Evolutionary conservation across 2,329 filamentous ascomycete species (phyloP), one percentile per base, ranked within the genome.

Genomic region (Fusarium lateritium): DNA sequence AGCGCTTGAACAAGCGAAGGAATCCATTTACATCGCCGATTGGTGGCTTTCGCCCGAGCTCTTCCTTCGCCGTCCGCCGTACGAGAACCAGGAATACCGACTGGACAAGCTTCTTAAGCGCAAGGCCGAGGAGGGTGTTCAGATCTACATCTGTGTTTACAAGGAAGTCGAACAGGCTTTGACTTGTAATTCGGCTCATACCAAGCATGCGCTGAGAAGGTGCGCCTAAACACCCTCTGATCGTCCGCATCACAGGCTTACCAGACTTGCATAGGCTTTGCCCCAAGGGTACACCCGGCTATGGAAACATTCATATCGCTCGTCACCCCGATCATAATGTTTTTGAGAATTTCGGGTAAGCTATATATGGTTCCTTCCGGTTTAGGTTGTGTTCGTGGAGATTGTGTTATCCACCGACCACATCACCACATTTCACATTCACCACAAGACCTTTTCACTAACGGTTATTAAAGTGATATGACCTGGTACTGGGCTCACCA

Each of bases 401-500:
- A 14, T 19, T 31, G 22, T 53, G 21, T 7, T 21, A 24, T 22
- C 15, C 22, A 14, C 8, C n/a, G 33, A 19, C 9, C 5, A 5
- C 14, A 51, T 24, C 49, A 55, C 17, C 22, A 26, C 24, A 26
- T 26, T 26, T 26, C 24, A 26, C 24, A 26, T 26, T 26, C 15
- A 17, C n/a, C 14, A 9, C 36, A 38, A n/a, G 36, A 38, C 15
- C 6, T 8, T 43, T 17, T 43, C 11, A 31, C 42, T 62, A 13
- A 62, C 10, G 7, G n/a, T 17, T 24, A 11, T 11, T 7, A 4
- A 15, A 54, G 56, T 6, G 65, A 68, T 14, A 69, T 97, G 93
- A 98, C 94, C 1, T 94, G 98, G 76, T 98, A 97, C 82, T 98
- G 95, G 89, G 96, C 96, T 0, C 96, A 99, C 77, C 96, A 99